Conservation (phyloP, 2,329 filamentous ascomycete species). For the Zymoseptoria crescenta region DNA sequence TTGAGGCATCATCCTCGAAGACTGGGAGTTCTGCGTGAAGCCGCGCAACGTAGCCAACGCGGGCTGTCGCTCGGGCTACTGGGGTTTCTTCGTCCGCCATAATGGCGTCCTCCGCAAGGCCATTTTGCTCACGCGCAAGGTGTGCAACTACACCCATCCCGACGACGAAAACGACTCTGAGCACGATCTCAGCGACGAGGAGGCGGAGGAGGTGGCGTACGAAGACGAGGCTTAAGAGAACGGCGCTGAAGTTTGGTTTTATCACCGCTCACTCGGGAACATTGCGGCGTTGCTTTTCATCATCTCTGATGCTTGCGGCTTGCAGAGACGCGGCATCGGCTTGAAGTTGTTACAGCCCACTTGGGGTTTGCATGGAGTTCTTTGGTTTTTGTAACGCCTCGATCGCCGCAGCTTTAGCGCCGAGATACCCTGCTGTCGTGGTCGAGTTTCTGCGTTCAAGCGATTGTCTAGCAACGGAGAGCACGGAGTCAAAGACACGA, state of each 20-base stretch:
- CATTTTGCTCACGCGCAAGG: not conserved
- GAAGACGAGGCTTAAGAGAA: not conserved
- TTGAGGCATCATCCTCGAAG: not conserved
- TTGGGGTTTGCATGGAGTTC: too few species aligned
- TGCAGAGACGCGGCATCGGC: too few species aligned
- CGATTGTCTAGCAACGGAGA: not conserved
- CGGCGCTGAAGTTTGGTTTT: too few species aligned
- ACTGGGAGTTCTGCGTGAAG: not conserved
- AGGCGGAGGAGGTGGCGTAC: not conserved
- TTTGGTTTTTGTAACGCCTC: too few species aligned
- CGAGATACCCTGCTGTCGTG: too few species aligned
- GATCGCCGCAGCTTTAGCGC: too few species aligned
- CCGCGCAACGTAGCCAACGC: not conserved
- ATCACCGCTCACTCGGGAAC: too few species aligned
- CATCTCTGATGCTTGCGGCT: too few species aligned
- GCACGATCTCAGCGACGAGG: not conserved
- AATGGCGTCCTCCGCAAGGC: not conserved
- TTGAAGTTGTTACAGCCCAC: too few species aligned
- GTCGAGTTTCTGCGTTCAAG: not conserved
- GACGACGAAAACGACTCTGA: not conserved
- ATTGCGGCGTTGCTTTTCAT: too few species aligned
- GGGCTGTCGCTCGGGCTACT: not conserved
- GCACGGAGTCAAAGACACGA: not conserved
- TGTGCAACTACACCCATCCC: not conserved
- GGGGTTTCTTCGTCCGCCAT: not conserved